Evolutionary conservation across 306 rosid species (phyloP), one percentile per base, ranked within the genome.

Genomic region (Canavalia ensiformis): DNA sequence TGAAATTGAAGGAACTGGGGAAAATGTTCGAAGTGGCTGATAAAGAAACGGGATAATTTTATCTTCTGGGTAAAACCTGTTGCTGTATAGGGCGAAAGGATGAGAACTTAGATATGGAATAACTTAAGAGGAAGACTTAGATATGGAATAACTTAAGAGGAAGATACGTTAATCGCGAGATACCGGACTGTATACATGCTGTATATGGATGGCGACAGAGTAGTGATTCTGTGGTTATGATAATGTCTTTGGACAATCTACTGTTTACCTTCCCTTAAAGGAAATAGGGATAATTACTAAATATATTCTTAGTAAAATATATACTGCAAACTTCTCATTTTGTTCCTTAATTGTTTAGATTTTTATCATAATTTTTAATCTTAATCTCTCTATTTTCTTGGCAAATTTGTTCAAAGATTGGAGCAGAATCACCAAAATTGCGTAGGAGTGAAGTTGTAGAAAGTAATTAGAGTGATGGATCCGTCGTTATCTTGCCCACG

Each of bases 1-100:
- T 80, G 41, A 79, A 81, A 75, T 80, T 81, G 66, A 82, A 70
- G 82, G 82, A 80, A 45, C 75, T 81, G 7, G 73, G 1, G 51
- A 78, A 55, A 64, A 81, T 76, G 10, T 85, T 85, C 80, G 71
- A 76, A 75, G 83, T 71, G 64, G 67, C 75, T 2, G n/a, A 49
- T 1, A 49, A 11, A 11, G 54, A 1, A 45, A 9, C 47, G 47
- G 4, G 4, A 39, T 39, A 18, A 18, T 18, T 18, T 37, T 37
- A 37, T 37, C 41, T 2, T 37, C 41, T 37, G 41, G 41, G 41
- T 37, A 2, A 37, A 37, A 37, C 25, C 70, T 49, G 60, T 70
- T 72, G 10, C 4, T 2, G 41, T 2, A 2, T 37, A 37, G 41
- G 41, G 41, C 41, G 4, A 37, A 37, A 37, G 1, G 41, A 37